Evolutionary conservation across 2,329 filamentous ascomycete genomes (phyloP), one percentile per base, ranked within the genome.

Genomic region (Monosporascus sp.): DNA sequence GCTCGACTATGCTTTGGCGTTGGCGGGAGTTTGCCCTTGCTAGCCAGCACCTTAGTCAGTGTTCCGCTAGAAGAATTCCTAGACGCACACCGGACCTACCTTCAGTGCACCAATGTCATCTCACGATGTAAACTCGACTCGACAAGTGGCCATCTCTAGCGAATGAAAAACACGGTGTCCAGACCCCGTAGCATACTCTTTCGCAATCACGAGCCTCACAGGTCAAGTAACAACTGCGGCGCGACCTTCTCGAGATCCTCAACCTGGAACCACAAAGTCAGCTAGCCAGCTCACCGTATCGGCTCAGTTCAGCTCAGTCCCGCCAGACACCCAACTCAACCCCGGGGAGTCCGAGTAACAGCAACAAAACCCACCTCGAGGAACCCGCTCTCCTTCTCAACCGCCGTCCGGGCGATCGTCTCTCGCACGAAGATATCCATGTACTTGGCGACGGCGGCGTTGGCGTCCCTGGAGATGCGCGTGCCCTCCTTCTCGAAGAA

Each of bases 341-440:
- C 9, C 38, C 17, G 24, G 20, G 6, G 8, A 24, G 18, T 34
- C 6, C 17, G 48, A 50, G 3, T 5, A 37, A n/a, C 14, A 38
- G 15, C 50, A 51, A 47, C 49, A 49, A 47, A 55, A 69, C 81
- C 70, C 59, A 90, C 86, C 81, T 94, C 89, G 37, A 93, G 68
- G 65, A 92, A 91, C 4, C 82, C 84, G 54, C 82, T 77, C 34
- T 76, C 75, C 65, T 86, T 85, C 74, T 90, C 88, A 54, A 84
- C 83, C 9, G 85, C 82, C 39, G 89, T 85, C 65, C 93, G 74
- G 17, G 90, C 90, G 66, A 97, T 84, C 1, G 90, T 90, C 73
- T 97, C 93, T 56, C 88, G 80, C 50, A 96, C 88, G 72, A 97
- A 97, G 0, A 93, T 83, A 70, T 97, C 90, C 70, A 97, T 80